A percentile compares a stretch with the other conserved stretches of the same genome.
phyloP scores from a whole-genome alignment of 2,329 filamentous ascomycete species.

The Ophiosphaerella herpotricha region DNA sequence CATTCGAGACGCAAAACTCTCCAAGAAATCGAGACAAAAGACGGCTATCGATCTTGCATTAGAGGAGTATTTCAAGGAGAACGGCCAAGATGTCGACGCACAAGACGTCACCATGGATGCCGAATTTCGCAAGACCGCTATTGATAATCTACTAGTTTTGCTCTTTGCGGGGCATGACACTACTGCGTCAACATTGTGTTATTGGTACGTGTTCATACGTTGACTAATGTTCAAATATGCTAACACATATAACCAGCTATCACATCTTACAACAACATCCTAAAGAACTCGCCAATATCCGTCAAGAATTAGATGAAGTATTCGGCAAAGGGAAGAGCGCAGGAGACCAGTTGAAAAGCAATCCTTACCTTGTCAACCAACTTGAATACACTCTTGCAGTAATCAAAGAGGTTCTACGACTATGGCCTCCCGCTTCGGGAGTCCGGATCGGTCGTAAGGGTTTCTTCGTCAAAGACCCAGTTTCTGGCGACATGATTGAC shows the following conservation, averaged over 20 bases:
- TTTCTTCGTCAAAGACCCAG: conserved; percentile 15
- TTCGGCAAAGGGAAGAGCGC: conserved; percentile 28
- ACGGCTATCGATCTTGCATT: conserved; percentile 49
- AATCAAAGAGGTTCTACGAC: conserved; percentile 42
- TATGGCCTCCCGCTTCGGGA: conserved; percentile 43
- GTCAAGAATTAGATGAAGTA: conserved; percentile 36
- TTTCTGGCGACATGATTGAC: conserved; percentile 26
- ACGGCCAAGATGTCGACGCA: conserved; percentile 17
- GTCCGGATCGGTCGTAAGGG: conserved; percentile 16
- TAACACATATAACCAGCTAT: conserved; percentile 4
- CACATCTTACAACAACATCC: conserved; percentile 37
- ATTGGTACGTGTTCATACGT: conserved; percentile 10
- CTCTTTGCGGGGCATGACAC: conserved; percentile 46
- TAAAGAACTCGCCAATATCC: conserved; percentile 19
- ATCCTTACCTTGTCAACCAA: conserved; percentile 35
- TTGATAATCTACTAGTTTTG: conserved; percentile 29
- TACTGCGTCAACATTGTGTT: conserved; percentile 39
- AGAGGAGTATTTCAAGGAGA: conserved; percentile 46
- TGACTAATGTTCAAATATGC: neutral
- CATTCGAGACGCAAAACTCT: conserved; percentile 22
- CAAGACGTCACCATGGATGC: conserved; percentile 22
- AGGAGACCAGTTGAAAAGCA: conserved; percentile 15
- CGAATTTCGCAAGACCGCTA: conserved; percentile 26
- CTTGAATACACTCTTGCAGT: conserved; percentile 38
- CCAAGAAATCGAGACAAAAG: conserved; percentile 33